These are phyloP conservation scores for Coniochaeta prunicola DNA, from an alignment of 2,329 filamentous ascomycete genomes.

Conservation along the genomic window DNA sequence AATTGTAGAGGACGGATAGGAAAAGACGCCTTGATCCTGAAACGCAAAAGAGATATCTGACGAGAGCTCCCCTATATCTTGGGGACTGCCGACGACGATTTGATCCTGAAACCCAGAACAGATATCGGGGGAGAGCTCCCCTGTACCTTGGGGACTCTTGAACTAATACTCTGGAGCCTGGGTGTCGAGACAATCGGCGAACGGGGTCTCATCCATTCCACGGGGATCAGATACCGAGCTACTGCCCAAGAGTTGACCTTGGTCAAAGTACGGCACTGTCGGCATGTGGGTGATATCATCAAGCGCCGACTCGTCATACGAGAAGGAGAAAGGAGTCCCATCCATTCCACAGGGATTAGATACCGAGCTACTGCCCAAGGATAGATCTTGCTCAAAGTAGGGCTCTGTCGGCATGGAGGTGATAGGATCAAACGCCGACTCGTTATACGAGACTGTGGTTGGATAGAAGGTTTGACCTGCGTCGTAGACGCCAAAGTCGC, in stretches of 20 bases:
- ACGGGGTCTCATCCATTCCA: neutral
- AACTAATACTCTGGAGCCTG: neutral
- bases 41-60: neutral
- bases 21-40: neutral
- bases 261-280: no score
- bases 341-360: no score
- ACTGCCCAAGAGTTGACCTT: neutral
- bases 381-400: neutral
- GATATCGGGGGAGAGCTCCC: neutral
- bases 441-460: neutral
- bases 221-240: neutral
- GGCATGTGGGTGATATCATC: no score
- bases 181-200: neutral
- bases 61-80: neutral
- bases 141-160: neutral
- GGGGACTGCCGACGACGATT: no score
- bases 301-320: no score
- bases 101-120: neutral
- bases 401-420: neutral
- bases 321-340: no score
- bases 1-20: neutral
- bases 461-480: neutral
- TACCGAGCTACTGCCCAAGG: no score
- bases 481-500: neutral
- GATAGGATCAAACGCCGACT: neutral